Conservation (phyloP, 345 rosid species). For the Citrus reticulata region DNA sequence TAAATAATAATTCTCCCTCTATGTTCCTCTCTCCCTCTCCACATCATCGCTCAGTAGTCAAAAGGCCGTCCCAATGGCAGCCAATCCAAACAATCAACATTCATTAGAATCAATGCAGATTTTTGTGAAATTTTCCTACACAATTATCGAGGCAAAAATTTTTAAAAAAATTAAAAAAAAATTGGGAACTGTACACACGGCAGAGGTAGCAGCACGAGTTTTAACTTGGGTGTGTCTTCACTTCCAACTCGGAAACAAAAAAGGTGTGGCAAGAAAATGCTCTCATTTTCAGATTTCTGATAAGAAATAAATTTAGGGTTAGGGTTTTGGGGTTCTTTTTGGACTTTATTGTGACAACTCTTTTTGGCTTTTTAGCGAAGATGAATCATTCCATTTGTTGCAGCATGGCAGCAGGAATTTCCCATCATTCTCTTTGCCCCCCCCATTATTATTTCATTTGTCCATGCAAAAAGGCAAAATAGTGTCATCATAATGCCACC, state of each 20-base stretch:
- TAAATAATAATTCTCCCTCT: neutral
- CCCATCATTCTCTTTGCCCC: conserved; percentile 31
- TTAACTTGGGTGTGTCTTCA: neutral
- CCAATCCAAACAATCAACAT: neutral
- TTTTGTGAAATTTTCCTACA: neutral
- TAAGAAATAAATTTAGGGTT: conserved; percentile 6
- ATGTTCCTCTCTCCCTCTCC: neutral
- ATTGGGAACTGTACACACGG: conserved; percentile 6
- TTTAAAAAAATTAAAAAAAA: too few species aligned
- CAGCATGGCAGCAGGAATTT: conserved; percentile 21
- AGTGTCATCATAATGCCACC: neutral
- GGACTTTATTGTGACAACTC: neutral
- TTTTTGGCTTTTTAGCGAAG: neutral
- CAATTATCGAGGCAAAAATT: neutral
- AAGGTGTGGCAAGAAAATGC: neutral
- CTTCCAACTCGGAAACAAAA: neutral
- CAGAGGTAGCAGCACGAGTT: conserved; percentile 12
- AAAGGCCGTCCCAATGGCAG: neutral
- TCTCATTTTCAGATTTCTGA: neutral
- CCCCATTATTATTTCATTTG: neutral
- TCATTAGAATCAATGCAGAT: conserved; percentile 9
- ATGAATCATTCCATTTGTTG: conserved; percentile 21
- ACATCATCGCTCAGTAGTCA: neutral
- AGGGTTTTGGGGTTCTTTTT: neutral
- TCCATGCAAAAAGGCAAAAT: neutral